Evolutionary conservation across 2,329 filamentous ascomycete species (phyloP).

Genomic region (Sporothrix pallida): DNA sequence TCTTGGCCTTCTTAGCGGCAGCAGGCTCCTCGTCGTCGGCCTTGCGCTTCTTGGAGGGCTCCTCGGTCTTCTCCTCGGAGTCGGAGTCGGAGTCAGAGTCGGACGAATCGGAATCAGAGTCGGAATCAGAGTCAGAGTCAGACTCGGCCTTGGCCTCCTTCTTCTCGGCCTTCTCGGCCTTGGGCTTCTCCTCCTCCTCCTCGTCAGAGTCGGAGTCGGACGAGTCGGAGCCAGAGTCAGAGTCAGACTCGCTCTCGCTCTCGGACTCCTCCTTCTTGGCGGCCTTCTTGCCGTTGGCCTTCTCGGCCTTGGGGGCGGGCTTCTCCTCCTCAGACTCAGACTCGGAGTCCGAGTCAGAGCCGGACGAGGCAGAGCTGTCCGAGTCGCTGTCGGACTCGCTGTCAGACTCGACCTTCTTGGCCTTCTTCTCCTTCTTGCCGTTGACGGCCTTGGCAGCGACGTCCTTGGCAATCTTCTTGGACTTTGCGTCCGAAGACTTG

Average conservation of each 20-base stretch:
- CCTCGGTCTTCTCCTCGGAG: conserved; percentile 52
- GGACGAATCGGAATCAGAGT: conserved; percentile 23
- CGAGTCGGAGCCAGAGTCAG: conserved; percentile 29
- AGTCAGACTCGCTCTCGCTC: conserved; percentile 30
- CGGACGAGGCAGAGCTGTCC: conserved; percentile 47
- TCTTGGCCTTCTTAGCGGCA: conserved; percentile 71
- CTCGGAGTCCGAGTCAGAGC: conserved; percentile 40
- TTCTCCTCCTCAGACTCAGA: conserved; percentile 44
- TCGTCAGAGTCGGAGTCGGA: conserved; percentile 40
- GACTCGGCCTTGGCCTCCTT: conserved; percentile 49
- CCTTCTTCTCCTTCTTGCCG: conserved; percentile 56
- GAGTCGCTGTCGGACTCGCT: conserved; percentile 34
- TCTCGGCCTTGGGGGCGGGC: conserved; percentile 28
- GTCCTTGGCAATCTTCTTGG: conserved; percentile 70
- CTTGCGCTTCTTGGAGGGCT: conserved; percentile 70
- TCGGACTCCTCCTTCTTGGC: conserved; percentile 36
- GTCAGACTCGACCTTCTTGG: conserved; percentile 48
- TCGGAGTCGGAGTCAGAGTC: conserved; percentile 41
- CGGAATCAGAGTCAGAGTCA: conserved; percentile 20
- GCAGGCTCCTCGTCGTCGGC: conserved; percentile 59
- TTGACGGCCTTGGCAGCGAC: conserved; percentile 57
- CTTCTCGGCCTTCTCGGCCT: conserved; percentile 44
- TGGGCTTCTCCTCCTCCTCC: conserved; percentile 41
- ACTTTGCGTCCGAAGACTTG: conserved; percentile 68
- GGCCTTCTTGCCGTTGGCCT: conserved; percentile 37